Evolutionary conservation across 768 basidiomycete genomes (phyloP), one percentile per base, ranked within the genome.

Genomic region (Pluteus cervinus): DNA sequence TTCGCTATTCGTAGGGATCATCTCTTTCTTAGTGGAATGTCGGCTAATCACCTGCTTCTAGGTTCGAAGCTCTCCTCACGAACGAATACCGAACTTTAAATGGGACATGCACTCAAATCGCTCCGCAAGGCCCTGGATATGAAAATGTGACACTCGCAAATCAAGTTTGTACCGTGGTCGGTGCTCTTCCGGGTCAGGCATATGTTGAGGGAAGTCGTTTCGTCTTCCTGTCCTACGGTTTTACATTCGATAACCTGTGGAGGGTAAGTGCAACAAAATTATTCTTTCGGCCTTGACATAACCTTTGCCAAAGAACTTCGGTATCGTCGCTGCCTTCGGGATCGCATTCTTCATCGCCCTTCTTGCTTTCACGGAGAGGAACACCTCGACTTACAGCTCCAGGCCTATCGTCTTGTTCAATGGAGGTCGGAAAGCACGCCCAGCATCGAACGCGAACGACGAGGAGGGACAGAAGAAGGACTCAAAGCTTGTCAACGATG

Each of bases 51-150:
- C 37, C 43, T 87, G 24, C 71, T 64, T 90, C 79, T 51, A 81
- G 75, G 0, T 91, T 92, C 53, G 84, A 89, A 43, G 67, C 72
- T 1, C 55, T 91, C 28, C 67, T 93, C 53, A 67, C 75, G 15
- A 93, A 91, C 58, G 88, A 94, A 56, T 91, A 92, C 60, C 76
- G 73, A 46, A 79, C 74, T 0, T 58, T 85, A 5, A 56, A 82
- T 15, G 86, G 81, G 30, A 50, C 60, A 10, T 82, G 81, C 50
- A 61, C 80, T 17, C 55, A 63, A 26, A 60, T 85, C 10, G 75
- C 80, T 0, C 80, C 84, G 3, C 66, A 62, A 3, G 82, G 83
- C 0, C 61, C 79, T 0, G 75, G 75, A 1, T 86, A 86, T 44
- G 73, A 73, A 45, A 62, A 62, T 14, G 53, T 81, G 26, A 55